Evolutionary conservation across 805 yeast genomes (phyloP), one percentile per base, ranked within the genome.

Genomic region (Saccharomycopsis vini): DNA sequence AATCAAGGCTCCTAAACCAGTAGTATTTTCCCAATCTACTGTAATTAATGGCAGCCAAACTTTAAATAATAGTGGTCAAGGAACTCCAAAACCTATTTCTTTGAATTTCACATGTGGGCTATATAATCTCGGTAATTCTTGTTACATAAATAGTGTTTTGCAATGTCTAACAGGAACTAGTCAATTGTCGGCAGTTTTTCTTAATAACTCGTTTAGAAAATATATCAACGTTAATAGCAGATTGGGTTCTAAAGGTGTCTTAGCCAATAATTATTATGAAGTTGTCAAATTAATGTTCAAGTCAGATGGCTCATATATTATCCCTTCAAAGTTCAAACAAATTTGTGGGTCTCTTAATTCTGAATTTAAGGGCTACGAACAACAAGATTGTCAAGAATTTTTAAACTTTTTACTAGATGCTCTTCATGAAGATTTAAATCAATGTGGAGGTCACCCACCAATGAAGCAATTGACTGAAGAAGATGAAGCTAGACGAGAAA

Each of bases 71-170:
- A 12, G n/a, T 18, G 13, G 23, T 10, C 12, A 9, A 32, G 6
- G 31, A 6, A 30, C 33, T 7, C 9, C 44, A 31, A 23, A 19
- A 16, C 30, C 40, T 42, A 22, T 33, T 21, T 20, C 31, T 18
- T 39, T 23, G 23, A 62, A 66, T 45, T 71, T 78, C 41, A 66
- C 77, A 16, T 77, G 88, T 0, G 97, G 97, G 0, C 66, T 89
- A 4, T 67, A 70, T 12, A 89, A 89, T 58, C 65, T 89, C 49
- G 95, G 96, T 2, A 90, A 90, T 55, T 83, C 95, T 0, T 89
- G 97, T 60, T 89, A 89, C 61, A 82, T 89, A 88, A 89, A 89
- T 62, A 82, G 95, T 52, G 71, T 83, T 3, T 61, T 89, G n/a
- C 97, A 89, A 62, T 86, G 96, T 59, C 59, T 90, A 29, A 69